A percentile compares a stretch with the other conserved stretches of the same genome.
Conservation (phyloP, 2,329 filamentous ascomycete genomes). For the Ceratocystis eucalypticola region DNA sequence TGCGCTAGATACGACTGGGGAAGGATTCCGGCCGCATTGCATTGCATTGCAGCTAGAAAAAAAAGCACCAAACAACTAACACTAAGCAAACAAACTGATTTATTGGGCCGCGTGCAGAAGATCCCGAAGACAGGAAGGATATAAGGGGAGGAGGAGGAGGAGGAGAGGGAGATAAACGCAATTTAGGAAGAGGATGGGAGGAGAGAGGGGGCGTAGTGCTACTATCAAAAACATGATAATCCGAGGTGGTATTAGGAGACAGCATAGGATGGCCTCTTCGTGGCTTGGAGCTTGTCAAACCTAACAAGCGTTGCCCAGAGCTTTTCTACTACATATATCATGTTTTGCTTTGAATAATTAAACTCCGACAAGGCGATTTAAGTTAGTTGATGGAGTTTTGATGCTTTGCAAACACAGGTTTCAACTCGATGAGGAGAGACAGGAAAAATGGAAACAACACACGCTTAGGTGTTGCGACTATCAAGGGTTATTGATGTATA, state of each 20-base stretch:
- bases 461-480: neutral
- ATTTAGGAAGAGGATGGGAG: neutral
- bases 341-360: neutral
- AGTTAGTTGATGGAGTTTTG: neutral
- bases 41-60: neutral
- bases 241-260: neutral
- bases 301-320: neutral
- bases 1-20: neutral
- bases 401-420: neutral
- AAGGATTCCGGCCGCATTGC: neutral
- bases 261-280: neutral
- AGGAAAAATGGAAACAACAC: neutral
- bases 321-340: neutral
- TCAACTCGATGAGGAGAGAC: neutral
- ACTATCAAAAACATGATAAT: neutral
- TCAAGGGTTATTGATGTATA: neutral
- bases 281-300: slow-evolving; percentile 5
- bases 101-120: neutral
- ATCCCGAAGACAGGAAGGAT: neutral
- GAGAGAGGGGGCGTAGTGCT: neutral
- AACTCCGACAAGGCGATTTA: neutral
- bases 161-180: neutral
- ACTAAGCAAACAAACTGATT: neutral
- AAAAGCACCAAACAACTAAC: neutral
- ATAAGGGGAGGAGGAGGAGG: neutral